phyloP scores from a whole-genome alignment of 768 basidiomycete genomes.

The Scleroderma bovista region DNA sequence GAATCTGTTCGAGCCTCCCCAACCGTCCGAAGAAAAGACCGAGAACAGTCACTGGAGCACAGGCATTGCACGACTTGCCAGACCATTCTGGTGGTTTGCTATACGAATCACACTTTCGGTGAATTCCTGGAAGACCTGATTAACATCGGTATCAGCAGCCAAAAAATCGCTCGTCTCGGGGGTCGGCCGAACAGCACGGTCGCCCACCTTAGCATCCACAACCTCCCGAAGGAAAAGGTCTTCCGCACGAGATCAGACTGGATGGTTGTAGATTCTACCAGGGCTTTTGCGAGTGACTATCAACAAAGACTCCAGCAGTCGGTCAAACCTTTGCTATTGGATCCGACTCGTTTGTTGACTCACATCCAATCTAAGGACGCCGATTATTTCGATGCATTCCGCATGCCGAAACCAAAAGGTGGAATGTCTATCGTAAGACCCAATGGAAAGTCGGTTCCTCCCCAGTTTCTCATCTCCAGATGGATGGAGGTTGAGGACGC shows the following conservation, averaged over 20 bases:
- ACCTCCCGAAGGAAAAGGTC: conserved; percentile 26
- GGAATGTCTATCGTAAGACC: conserved; percentile 43
- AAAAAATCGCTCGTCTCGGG: conserved; percentile 49
- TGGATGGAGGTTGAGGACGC: conserved; percentile 45
- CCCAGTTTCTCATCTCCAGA: conserved; percentile 38
- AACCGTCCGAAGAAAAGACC: conserved; percentile 8
- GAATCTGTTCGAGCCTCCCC: conserved; percentile 26
- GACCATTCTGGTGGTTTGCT: conserved; percentile 66
- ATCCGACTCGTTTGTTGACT: conserved; percentile 31
- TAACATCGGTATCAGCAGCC: conserved; percentile 49
- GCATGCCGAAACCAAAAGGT: conserved; percentile 33
- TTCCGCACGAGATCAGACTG: conserved; percentile 31
- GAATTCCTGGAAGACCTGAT: conserved; percentile 62
- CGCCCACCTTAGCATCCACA: conserved; percentile 38
- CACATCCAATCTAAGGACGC: conserved; percentile 49
- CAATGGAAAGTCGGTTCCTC: conserved; percentile 30
- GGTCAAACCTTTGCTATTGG: conserved; percentile 25
- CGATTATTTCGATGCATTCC: conserved; percentile 42
- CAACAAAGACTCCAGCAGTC: conserved; percentile 17
- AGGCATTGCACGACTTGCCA: no score
- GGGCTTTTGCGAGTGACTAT: conserved; percentile 12
- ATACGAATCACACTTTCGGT: conserved; percentile 72
- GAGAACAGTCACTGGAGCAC: no score
- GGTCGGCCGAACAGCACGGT: conserved; percentile 50
- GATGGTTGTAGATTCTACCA: conserved; percentile 37